phyloP scores from a whole-genome alignment of 768 basidiomycete genomes.

The Pleurotus tuber-regium region DNA sequence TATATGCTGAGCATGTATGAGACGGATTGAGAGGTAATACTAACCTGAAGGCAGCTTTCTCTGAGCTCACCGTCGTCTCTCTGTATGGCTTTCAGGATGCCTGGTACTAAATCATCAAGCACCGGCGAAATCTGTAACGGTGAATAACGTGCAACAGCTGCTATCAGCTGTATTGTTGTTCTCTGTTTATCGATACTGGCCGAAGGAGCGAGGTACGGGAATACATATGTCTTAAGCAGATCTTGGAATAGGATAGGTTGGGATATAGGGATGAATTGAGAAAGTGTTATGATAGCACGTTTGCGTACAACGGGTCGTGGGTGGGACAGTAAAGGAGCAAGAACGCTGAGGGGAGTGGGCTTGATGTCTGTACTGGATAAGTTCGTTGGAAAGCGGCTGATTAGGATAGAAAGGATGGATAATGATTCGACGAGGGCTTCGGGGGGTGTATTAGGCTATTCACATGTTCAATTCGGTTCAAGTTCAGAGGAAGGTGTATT shows the following conservation, averaged over 20 bases:
- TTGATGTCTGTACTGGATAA: slow-evolving; percentile 50
- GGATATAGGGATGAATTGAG: slow-evolving; percentile 79
- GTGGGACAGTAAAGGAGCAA: slow-evolving; percentile 73
- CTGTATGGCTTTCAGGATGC: slow-evolving; percentile 64
- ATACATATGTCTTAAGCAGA: slow-evolving; percentile 57
- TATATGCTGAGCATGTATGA: slow-evolving; percentile 14
- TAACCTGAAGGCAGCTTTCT: slow-evolving; percentile 77
- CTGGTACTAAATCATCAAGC: slow-evolving; percentile 63
- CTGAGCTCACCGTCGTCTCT: slow-evolving; percentile 82
- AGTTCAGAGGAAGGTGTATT: neutral
- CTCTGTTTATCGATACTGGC: slow-evolving; percentile 67
- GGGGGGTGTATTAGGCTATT: slow-evolving; percentile 64
- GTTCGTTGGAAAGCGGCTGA: slow-evolving; percentile 76
- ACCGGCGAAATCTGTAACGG: slow-evolving; percentile 63
- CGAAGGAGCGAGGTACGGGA: slow-evolving; percentile 52
- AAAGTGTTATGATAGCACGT: slow-evolving; percentile 83
- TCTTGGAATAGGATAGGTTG: slow-evolving; percentile 57
- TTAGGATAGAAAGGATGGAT: slow-evolving; percentile 84
- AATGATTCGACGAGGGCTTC: slow-evolving; percentile 84
- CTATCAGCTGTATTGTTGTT: slow-evolving; percentile 76
- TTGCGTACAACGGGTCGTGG: slow-evolving; percentile 86
- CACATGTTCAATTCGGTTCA: neutral
- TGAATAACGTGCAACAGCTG: slow-evolving; percentile 75
- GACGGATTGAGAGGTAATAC: slow-evolving; percentile 5
- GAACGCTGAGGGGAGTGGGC: slow-evolving; percentile 61